phyloP scores from a whole-genome alignment of 148 eudicot genomes.

The Gaultheria prostrata region DNA sequence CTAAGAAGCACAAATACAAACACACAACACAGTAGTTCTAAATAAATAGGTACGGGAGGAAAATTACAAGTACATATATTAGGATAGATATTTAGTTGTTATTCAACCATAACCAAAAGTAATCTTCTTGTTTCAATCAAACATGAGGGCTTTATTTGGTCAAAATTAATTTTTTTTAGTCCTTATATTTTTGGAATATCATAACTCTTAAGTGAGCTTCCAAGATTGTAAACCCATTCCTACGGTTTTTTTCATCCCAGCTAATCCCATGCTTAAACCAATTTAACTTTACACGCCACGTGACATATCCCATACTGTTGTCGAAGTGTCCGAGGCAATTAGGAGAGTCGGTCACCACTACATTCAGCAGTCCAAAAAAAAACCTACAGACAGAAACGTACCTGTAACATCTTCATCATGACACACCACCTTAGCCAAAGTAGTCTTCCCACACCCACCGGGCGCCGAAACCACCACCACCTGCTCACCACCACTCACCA shows the following conservation, averaged over 20 bases:
- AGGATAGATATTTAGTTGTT: neutral
- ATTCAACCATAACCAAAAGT: neutral
- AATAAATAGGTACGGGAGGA: neutral
- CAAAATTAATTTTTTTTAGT: neutral
- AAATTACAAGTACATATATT: neutral
- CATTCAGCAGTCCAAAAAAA: neutral
- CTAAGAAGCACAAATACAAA: neutral
- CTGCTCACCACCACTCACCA: neutral
- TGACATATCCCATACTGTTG: no score
- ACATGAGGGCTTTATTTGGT: neutral
- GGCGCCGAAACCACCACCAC: constrained; percentile 5
- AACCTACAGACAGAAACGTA: neutral
- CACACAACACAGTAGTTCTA: neutral
- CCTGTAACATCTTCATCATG: neutral
- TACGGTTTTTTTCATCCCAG: neutral
- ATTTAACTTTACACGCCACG: no score
- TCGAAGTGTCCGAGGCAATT: no score
- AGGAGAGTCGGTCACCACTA: neutral
- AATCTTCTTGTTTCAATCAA: neutral
- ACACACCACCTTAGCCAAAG: neutral
- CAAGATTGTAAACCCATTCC: no score
- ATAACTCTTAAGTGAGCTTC: neutral
- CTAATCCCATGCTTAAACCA: neutral
- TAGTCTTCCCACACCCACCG: constrained; percentile 1
- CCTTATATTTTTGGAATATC: neutral